phyloP scores from a whole-genome alignment of 2,329 filamentous ascomycete genomes.

The Dryadomyces quercus-mongolicae region DNA sequence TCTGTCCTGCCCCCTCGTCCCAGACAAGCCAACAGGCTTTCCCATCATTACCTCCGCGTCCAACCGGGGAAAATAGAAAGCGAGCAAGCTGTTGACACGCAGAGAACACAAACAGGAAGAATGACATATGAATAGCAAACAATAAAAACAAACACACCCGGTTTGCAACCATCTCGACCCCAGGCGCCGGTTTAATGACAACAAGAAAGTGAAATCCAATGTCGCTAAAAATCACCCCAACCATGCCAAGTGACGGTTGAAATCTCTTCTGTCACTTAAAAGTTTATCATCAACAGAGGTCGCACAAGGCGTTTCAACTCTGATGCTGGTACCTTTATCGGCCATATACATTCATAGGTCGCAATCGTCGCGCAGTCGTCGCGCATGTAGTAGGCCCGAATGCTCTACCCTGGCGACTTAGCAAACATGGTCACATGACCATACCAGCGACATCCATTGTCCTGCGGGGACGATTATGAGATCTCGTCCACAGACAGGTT shows the following conservation, averaged over 20 bases:
- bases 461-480: constrained; percentile 9
- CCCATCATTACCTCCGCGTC: background rate
- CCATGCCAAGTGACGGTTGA: background rate
- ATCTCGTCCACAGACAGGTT: constrained; percentile 38
- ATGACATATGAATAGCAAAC: background rate
- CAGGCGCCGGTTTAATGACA: constrained; percentile 7
- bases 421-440: background rate
- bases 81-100: background rate
- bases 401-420: background rate
- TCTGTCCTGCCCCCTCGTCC: background rate
- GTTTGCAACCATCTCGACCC: constrained; percentile 5
- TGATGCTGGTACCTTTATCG: background rate
- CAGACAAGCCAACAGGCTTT: background rate
- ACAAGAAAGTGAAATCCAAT: constrained; percentile 3
- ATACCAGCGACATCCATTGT: background rate
- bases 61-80: background rate
- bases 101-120: background rate
- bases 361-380: background rate
- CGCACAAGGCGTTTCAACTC: background rate
- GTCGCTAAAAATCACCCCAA: constrained; percentile 1
- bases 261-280: background rate
- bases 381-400: background rate
- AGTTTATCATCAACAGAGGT: background rate
- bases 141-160: constrained; percentile 2
- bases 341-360: background rate